phyloP scores from a whole-genome alignment of 2,329 filamentous ascomycete species.

The Cercospora canescens region DNA sequence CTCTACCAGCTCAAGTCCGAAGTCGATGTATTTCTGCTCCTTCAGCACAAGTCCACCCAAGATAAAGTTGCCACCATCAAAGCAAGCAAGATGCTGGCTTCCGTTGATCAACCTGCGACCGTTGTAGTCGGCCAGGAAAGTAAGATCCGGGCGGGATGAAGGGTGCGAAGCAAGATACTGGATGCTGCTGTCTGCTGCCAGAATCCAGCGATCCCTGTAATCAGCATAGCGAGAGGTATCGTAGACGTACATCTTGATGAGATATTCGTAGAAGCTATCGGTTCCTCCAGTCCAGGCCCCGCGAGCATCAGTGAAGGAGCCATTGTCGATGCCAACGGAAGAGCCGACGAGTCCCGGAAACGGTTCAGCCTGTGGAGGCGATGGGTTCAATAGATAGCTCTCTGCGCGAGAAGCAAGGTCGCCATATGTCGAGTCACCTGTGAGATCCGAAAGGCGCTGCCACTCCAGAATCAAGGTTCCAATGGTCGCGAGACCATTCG shows the following conservation, averaged over 20 bases:
- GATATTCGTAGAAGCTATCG: constrained; percentile 85
- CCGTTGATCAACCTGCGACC: constrained; percentile 42
- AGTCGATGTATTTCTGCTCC: constrained; percentile 67
- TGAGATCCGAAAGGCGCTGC: constrained; percentile 76
- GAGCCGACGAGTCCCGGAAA: constrained; percentile 76
- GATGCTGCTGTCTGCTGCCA: constrained; percentile 75
- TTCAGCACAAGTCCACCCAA: constrained; percentile 74
- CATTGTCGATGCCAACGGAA: constrained; percentile 63
- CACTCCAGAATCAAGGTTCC: constrained; percentile 83
- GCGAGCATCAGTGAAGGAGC: constrained; percentile 63
- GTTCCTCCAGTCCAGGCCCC: constrained; percentile 75
- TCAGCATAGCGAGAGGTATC: constrained; percentile 62
- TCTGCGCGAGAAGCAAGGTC: constrained; percentile 63
- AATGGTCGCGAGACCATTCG: constrained; percentile 72
- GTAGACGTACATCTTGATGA: constrained; percentile 89
- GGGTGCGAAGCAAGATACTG: constrained; percentile 70
- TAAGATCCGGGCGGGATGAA: constrained; percentile 65
- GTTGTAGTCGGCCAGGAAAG: constrained; percentile 64
- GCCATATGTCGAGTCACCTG: constrained; percentile 66
- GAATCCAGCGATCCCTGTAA: constrained; percentile 73
- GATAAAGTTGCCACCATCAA: constrained; percentile 82
- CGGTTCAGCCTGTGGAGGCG: constrained; percentile 64
- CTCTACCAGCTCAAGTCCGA: constrained; percentile 71
- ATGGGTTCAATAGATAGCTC: constrained; percentile 66
- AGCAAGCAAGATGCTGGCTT: constrained; percentile 67